phyloP scores from a whole-genome alignment of 2,329 filamentous ascomycete genomes.

The Arthrobotrys megalospora region DNA sequence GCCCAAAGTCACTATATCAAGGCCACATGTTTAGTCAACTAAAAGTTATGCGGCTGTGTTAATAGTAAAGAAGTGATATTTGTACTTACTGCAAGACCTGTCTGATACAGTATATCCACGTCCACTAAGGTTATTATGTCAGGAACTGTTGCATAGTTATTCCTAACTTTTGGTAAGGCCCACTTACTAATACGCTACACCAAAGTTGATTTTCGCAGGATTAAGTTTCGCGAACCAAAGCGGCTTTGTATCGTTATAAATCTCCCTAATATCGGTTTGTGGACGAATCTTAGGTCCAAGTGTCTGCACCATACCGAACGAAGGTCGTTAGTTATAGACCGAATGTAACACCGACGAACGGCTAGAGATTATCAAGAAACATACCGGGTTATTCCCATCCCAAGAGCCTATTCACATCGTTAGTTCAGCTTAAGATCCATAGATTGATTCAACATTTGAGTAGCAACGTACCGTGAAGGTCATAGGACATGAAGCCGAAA shows the following conservation, averaged over 20 bases:
- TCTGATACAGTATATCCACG: constrained; percentile 37
- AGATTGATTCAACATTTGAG: neutral
- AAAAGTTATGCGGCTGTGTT: neutral
- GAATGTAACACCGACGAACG: no score
- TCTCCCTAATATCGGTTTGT: constrained; percentile 69
- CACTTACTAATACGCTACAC: constrained; percentile 69
- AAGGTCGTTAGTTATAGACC: constrained; percentile 67
- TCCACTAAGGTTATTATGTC: constrained; percentile 7
- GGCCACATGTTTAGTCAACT: neutral
- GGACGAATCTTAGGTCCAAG: constrained; percentile 70
- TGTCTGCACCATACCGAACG: constrained; percentile 70
- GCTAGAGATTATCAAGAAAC: constrained; percentile 61
- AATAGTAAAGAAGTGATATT: neutral
- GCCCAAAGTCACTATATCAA: constrained; percentile 27
- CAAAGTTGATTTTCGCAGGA: constrained; percentile 69
- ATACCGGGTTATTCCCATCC: constrained; percentile 27
- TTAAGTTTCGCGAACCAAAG: constrained; percentile 69
- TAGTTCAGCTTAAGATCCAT: neutral
- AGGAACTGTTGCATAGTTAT: neutral
- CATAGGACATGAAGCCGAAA: constrained; percentile 66
- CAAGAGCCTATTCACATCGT: neutral
- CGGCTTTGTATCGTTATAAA: constrained; percentile 66
- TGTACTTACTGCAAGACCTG: constrained; percentile 16
- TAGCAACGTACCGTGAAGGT: constrained; percentile 61
- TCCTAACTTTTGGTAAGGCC: neutral